Evolutionary conservation across 495 filamentous ascomycete genomes (phyloP), one percentile per base, ranked within the genome.

Genomic region (Xylaria grammica): DNA sequence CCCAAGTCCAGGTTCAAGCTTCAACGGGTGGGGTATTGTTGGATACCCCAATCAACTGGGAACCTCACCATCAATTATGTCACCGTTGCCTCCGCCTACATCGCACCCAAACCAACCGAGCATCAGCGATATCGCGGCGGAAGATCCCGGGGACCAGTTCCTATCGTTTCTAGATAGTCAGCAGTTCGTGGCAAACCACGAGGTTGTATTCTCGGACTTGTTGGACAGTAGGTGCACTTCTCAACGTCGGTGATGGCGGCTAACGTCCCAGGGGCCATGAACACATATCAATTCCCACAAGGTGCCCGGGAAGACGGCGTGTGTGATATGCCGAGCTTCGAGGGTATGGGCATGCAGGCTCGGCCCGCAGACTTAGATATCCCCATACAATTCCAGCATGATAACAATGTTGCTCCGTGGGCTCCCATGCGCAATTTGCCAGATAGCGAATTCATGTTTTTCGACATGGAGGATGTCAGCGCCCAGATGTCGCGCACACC

Each of bases 21-120:
- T 82, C 51, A 73, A 74, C 27, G 75, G 78, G 52, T 82, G 77
- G 75, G 77, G 70, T 29, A 65, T 81, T 26, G 55, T 81, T 42
- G 75, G 77, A 3, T 64, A 72, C 65, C 66, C 72, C 22, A 68
- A 69, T 50, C 66, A 70, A 51, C 56, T 70, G 30, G 67, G 65
- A 46, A 44, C 66, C 13, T 72, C 72, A 26, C 66, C 70, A 27
- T 42, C 62, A n/a, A 64, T 62, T 40, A 69, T 69, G 71, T 71
- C 71, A 30, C 71, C 71, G 13, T 30, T 71, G 46, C 71, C 59
- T 38, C 61, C 63, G 9, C 56, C 71, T 20, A 60, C 68, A 36
- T 72, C 73, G 10, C 74, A 70, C 32, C 62, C 65, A 26, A 70
- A 73, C 11, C 72, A 69, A 42, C 45, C 38, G 15, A 51, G 32